Evolutionary conservation across 1,284 basidiomycete species (phyloP), one percentile per base, ranked within the genome.

Genomic region (Cryptococcus floricola): DNA sequence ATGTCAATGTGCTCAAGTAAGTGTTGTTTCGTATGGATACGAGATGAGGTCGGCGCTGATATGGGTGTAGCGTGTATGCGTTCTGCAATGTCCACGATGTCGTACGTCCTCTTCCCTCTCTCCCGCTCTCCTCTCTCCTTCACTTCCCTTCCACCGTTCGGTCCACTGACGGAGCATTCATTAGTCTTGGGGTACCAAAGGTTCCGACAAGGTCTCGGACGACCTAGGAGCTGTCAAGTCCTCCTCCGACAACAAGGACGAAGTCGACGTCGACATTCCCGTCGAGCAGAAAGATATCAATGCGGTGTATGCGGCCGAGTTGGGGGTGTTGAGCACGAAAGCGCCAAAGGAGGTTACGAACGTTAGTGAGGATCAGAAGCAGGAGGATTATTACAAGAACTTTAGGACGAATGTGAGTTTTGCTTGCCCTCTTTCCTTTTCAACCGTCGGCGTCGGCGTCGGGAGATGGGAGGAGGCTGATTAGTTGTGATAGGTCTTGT

Each of bases 1-100:
- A 94, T 68, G 93, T 94, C 72, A 84, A 87, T 54, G 88, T 96
- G 14, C 81, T 95, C 57, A 95, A 95, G 86, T 89, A 70, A 63
- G 86, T 82, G 13, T 34, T 16, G 39, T 23, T 38, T 14, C 19
- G 50, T 50, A 37, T 43, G 46, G 49, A 52, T 49, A 41, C 47
- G 25, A 50, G 56, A 28, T 53, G 58, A 42, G 5, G 41, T 7
- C 41, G 4, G 19, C 14, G 57, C 57, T 57, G 48, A 55, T 28
- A 10, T 1, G 9, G 5, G 34, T 4, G 6, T 58, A 75, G 71
- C 62, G 62, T 68, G 12, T 73, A 89, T 82, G 89, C 74, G 6
- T 80, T 92, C 66, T 87, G 88, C 18, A 92, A 93, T 73, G 89
- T 92, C 2, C 88, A 92, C 64, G 76, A 77, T 63, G 75, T 77